A percentile compares a stretch with the other conserved stretches of the same genome.
Conservation (phyloP, 2,329 filamentous ascomycete species). For the Xylaria arbuscula region DNA sequence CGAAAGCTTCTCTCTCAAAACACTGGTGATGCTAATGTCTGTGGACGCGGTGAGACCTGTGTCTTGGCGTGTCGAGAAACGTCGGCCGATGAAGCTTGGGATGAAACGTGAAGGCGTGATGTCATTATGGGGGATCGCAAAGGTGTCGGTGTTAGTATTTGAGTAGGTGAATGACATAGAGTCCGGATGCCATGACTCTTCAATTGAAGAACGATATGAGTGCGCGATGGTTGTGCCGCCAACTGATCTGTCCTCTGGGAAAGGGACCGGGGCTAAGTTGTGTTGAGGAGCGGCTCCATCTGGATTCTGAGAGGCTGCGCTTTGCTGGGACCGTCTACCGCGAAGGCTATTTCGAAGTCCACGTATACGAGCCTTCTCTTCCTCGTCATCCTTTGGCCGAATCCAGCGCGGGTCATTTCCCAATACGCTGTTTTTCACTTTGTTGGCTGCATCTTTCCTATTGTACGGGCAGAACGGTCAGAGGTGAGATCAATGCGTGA, state of each 20-base stretch:
- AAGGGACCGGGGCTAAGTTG: conserved; percentile 33
- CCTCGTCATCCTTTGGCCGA: conserved; percentile 61
- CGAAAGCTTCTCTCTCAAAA: conserved; percentile 42
- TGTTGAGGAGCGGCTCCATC: conserved; percentile 3
- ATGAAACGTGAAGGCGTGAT: conserved; percentile 19
- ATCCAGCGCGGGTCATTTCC: conserved; percentile 70
- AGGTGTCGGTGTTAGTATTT: neutral
- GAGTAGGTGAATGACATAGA: conserved; percentile 15
- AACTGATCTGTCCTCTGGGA: conserved; percentile 36
- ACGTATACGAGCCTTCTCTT: conserved; percentile 62
- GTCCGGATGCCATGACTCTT: conserved; percentile 29
- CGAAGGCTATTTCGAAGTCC: conserved; percentile 53
- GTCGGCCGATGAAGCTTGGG: conserved; percentile 16
- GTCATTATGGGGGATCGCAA: conserved; percentile 1
- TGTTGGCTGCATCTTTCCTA: conserved; percentile 68
- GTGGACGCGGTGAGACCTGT: conserved; percentile 47
- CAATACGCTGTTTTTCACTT: conserved; percentile 66
- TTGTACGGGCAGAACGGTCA: conserved; percentile 25
- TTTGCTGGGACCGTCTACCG: conserved; percentile 44
- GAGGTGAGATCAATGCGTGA: conserved; percentile 17
- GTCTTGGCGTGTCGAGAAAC: conserved; percentile 41
- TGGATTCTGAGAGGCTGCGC: conserved; percentile 45
- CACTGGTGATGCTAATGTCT: conserved; percentile 45
- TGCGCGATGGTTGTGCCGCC: conserved; percentile 43
- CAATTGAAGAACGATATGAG: conserved; percentile 43